phyloP scores from a whole-genome alignment of 2,329 filamentous ascomycete species.

The Albophoma yamanashiensis region DNA sequence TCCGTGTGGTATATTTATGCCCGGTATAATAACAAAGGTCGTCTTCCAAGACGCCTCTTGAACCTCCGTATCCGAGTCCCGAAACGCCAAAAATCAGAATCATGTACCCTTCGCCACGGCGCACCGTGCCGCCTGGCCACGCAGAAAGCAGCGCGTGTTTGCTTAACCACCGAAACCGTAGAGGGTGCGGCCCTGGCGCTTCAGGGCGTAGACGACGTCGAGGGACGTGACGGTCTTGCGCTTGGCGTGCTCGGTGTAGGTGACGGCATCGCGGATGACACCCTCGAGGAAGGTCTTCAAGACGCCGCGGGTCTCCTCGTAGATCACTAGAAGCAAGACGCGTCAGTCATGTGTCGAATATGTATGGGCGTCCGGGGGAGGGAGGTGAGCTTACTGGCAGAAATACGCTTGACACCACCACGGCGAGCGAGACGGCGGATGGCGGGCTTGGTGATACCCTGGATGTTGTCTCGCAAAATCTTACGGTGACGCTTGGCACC shows the following conservation, averaged over 20 bases:
- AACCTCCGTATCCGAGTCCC: slow-evolving; percentile 17
- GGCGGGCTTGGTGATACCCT: slow-evolving; percentile 97
- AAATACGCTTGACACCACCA: slow-evolving; percentile 99
- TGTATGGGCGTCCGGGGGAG: not conserved
- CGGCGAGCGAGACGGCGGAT: slow-evolving; percentile 97
- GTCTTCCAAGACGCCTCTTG: slow-evolving; percentile 22
- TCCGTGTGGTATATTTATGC: slow-evolving; percentile 9
- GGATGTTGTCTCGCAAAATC: slow-evolving; percentile 99
- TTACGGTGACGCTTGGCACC: slow-evolving; percentile 98
- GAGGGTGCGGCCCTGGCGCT: slow-evolving; percentile 64
- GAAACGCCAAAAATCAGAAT: slow-evolving; percentile 16
- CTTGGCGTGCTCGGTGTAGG: slow-evolving; percentile 73
- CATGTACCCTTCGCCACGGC: slow-evolving; percentile 5
- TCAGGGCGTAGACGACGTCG: slow-evolving; percentile 57
- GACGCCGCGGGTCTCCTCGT: slow-evolving; percentile 68
- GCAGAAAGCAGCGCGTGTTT: not conserved
- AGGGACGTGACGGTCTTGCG: slow-evolving; percentile 68
- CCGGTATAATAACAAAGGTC: slow-evolving; percentile 12
- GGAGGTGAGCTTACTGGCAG: slow-evolving; percentile 57
- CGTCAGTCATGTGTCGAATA: slow-evolving; percentile 5
- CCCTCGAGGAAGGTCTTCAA: slow-evolving; percentile 70
- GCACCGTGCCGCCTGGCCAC: not conserved
- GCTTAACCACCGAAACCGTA: slow-evolving; percentile 83
- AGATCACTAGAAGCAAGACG: slow-evolving; percentile 43
- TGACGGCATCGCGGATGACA: slow-evolving; percentile 67